Evolutionary conservation across 495 filamentous ascomycete species (phyloP).

Genomic region (Xylaria telfairii): DNA sequence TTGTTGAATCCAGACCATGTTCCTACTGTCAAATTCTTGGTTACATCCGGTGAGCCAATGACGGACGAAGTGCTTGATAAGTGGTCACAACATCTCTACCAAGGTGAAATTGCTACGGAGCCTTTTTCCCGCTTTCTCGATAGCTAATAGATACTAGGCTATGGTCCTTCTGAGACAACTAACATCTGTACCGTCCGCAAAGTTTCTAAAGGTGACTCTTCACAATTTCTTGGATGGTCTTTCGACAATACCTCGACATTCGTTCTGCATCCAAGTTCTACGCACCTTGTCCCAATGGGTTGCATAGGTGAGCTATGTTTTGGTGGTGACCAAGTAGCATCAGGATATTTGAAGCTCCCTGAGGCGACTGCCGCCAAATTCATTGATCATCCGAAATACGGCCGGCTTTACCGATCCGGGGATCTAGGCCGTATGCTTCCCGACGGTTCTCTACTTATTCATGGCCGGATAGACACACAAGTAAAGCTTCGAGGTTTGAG

Average conservation of each 20-base stretch:
- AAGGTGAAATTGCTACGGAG: conserved; percentile 52
- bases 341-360: conserved; percentile 70
- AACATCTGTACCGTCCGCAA: conserved; percentile 74
- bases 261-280: conserved; percentile 55
- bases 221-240: conserved; percentile 64
- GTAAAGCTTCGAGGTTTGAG: conserved; percentile 83
- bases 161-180: conserved; percentile 74
- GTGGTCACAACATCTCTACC: conserved; percentile 72
- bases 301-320: conserved; percentile 80
- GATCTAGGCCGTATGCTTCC: conserved; percentile 74
- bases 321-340: conserved; percentile 78
- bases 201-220: conserved; percentile 57
- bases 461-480: conserved; percentile 79
- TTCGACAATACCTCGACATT: conserved; percentile 76
- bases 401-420: conserved; percentile 73
- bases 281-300: conserved; percentile 64
- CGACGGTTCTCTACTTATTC: conserved; percentile 72
- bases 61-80: conserved; percentile 66
- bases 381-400: conserved; percentile 67
- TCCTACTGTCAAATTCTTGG: conserved; percentile 68
- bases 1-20: conserved; percentile 66
- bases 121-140: no score
- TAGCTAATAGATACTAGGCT: conserved; percentile 50
- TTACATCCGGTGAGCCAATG: conserved; percentile 74
- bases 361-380: conserved; percentile 64